Conservation (phyloP, 2,329 filamentous ascomycete species). For the Cordyceps javanica region DNA sequence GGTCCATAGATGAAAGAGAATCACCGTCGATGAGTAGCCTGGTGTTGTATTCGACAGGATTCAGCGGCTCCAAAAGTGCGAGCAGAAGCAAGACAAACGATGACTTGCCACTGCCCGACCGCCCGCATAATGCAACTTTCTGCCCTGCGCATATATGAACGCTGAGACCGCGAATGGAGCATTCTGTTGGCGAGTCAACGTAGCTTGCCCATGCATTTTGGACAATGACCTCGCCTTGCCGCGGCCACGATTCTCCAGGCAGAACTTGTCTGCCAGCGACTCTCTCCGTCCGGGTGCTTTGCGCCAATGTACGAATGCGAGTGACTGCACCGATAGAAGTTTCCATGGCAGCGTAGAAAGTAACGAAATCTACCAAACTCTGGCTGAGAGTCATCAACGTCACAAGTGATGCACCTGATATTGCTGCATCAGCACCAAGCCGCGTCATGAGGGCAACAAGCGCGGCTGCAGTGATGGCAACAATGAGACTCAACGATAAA, state of each 20-base stretch:
- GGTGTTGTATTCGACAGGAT: background rate
- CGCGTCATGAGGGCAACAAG: constrained; percentile 41
- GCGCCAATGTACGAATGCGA: constrained; percentile 16
- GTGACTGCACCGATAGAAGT: constrained; percentile 19
- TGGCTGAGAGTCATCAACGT: constrained; percentile 31
- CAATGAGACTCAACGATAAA: constrained; percentile 42
- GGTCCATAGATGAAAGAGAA: constrained; percentile 29
- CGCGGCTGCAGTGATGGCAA: constrained; percentile 39
- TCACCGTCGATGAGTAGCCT: constrained; percentile 30
- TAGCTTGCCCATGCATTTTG: constrained; percentile 15
- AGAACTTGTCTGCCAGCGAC: background rate
- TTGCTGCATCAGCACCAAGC: constrained; percentile 25
- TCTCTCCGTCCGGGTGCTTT: constrained; percentile 13
- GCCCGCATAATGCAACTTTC: constrained; percentile 21
- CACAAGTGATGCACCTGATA: constrained; percentile 31
- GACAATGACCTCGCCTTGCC: constrained; percentile 15
- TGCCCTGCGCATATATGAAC: background rate
- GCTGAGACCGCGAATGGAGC: background rate
- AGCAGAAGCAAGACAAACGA: constrained; percentile 28
- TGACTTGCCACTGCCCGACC: constrained; percentile 29
- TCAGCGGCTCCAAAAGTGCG: constrained; percentile 26
- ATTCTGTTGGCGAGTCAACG: background rate
- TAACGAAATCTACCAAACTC: constrained; percentile 14
- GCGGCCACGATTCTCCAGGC: constrained; percentile 17
- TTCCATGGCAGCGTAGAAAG: constrained; percentile 22